A percentile compares a stretch with the other conserved stretches of the same genome.
phyloP scores from a whole-genome alignment of 768 basidiomycete genomes.

The Lactarius indigo region DNA sequence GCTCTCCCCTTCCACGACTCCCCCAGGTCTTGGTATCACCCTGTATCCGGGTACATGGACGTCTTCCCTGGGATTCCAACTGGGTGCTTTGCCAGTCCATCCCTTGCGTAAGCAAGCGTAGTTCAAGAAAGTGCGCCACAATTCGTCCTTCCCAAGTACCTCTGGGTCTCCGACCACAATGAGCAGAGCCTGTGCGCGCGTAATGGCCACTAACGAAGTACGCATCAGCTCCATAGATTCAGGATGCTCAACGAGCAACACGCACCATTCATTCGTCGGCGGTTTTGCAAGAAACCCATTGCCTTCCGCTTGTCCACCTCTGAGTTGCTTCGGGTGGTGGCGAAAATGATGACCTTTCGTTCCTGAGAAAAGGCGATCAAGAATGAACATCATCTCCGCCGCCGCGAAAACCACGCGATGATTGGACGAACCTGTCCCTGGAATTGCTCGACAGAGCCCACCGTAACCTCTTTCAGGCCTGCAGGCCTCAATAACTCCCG shows the following conservation, averaged over 20 bases:
- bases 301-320: conserved; percentile 29
- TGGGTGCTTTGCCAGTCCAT: conserved; percentile 44
- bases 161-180: conserved; percentile 60
- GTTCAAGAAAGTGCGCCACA: conserved; percentile 61
- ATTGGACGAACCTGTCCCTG: conserved; percentile 38
- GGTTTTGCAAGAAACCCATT: conserved; percentile 37
- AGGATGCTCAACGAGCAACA: neutral
- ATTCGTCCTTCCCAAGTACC: conserved; percentile 52
- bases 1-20: neutral
- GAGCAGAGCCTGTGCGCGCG: conserved; percentile 60
- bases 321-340: conserved; percentile 36
- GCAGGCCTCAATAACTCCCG: conserved; percentile 26
- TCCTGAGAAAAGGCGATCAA: conserved; percentile 28
- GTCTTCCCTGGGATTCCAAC: conserved; percentile 35
- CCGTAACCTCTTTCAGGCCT: conserved; percentile 29
- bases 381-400: neutral
- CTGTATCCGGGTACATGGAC: neutral
- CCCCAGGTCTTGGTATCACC: neutral
- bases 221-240: neutral
- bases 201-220: conserved; percentile 51
- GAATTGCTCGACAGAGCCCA: conserved; percentile 41
- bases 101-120: conserved; percentile 49
- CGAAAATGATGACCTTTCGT: conserved; percentile 37
- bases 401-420: neutral
- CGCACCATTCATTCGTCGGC: conserved; percentile 40